Evolutionary conservation across 805 yeast species (phyloP).

Genomic region (Starmerella sp.): DNA sequence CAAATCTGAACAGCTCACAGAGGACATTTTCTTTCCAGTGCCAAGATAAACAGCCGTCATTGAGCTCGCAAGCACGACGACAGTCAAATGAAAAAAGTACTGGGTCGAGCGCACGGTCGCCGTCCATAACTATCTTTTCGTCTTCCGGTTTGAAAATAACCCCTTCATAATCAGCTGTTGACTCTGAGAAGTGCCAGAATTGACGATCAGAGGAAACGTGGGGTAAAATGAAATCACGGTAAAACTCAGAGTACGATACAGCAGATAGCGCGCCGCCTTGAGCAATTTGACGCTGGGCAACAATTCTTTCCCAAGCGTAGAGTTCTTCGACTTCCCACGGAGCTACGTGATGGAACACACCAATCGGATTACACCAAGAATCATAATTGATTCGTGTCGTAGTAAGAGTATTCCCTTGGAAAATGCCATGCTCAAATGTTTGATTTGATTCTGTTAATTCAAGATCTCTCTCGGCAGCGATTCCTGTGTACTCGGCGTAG

Average conservation of each 20-base stretch:
- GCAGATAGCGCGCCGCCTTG: not conserved
- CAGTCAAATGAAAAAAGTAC: constrained; percentile 7
- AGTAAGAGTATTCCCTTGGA: constrained; percentile 29
- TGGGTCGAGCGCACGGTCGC: constrained; percentile 9
- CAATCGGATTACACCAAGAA: constrained; percentile 27
- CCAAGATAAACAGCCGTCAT: constrained; percentile 16
- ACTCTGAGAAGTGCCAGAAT: constrained; percentile 22
- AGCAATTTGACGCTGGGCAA: constrained; percentile 1
- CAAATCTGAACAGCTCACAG: constrained; percentile 12
- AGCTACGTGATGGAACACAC: constrained; percentile 28
- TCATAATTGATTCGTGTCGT: constrained; percentile 14
- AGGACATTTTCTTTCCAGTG: constrained; percentile 5
- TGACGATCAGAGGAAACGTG: constrained; percentile 20
- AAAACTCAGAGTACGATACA: constrained; percentile 25
- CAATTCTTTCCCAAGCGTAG: constrained; percentile 25
- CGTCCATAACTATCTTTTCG: not conserved
- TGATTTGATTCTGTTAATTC: constrained; percentile 8
- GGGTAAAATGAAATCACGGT: constrained; percentile 28
- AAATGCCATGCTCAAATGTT: constrained; percentile 9
- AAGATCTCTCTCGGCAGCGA: constrained; percentile 11
- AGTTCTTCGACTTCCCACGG: constrained; percentile 25
- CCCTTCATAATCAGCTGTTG: not conserved
- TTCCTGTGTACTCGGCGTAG: constrained; percentile 18
- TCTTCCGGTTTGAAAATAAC: not conserved
- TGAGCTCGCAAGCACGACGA: constrained; percentile 9